phyloP scores from a whole-genome alignment of 192 early-diverging fungal species.

The Spinellus fusiger region DNA sequence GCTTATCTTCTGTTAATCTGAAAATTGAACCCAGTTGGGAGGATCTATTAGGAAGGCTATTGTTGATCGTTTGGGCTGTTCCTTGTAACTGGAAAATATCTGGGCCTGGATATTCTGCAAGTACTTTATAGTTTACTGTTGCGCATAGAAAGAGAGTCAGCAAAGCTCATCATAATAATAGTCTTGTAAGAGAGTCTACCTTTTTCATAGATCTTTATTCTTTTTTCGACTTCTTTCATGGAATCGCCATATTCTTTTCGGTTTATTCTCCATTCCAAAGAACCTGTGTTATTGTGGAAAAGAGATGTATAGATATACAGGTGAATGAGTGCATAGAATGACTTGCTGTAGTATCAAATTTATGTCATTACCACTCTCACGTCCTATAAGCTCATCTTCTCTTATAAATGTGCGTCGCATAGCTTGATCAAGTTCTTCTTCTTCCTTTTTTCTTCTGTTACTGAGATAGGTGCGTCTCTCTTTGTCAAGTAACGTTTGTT shows the following conservation, averaged over 20 bases:
- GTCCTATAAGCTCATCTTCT: conserved; percentile 17
- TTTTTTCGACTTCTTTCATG: not conserved
- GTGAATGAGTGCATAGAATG: too few species aligned
- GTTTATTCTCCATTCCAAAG: not conserved
- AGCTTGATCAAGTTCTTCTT: conserved; percentile 14
- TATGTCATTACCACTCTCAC: conserved; percentile 25
- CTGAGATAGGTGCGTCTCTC: not conserved
- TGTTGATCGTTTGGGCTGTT: not conserved
- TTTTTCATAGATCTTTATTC: not conserved
- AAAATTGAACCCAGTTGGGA: not conserved
- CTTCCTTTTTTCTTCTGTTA: conserved; percentile 12
- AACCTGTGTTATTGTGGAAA: too few species aligned
- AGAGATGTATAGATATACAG: too few species aligned
- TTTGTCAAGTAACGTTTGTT: not conserved
- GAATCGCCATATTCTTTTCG: not conserved
- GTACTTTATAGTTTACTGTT: too few species aligned
- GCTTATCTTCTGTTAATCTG: conserved; percentile 6
- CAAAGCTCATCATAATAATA: too few species aligned
- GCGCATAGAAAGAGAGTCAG: too few species aligned
- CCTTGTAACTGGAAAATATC: too few species aligned
- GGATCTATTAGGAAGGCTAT: too few species aligned
- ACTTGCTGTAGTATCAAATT: too few species aligned
- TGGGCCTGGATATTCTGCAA: too few species aligned
- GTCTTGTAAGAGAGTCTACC: too few species aligned
- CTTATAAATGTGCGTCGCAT: not conserved